phyloP scores from a whole-genome alignment of 805 yeast species.

The Hermanozyma aechmeae region DNA sequence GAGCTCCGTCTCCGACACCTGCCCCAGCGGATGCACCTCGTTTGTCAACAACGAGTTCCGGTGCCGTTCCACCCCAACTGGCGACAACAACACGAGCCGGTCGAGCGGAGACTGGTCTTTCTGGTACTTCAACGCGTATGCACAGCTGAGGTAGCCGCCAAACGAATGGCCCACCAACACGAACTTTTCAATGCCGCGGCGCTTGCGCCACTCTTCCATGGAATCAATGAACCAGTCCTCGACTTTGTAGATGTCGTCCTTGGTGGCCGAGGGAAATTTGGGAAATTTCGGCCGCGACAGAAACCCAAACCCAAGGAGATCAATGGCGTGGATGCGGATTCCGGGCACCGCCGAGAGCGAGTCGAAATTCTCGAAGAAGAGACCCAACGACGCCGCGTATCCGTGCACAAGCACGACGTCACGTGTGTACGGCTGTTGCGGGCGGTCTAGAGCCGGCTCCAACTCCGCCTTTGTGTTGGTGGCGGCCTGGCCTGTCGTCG shows the following conservation, averaged over 20 bases:
- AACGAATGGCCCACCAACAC: constrained; percentile 35
- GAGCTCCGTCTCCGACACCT: constrained; percentile 5
- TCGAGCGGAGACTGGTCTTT: constrained; percentile 16
- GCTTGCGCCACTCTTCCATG: constrained; percentile 32
- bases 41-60: constrained; percentile 18
- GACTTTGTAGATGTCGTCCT: constrained; percentile 23
- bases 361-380: constrained; percentile 64
- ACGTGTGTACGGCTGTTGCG: constrained; percentile 9
- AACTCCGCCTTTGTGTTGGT: too few species aligned
- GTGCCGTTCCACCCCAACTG: constrained; percentile 34
- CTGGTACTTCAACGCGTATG: constrained; percentile 34
- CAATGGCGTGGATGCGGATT: constrained; percentile 55
- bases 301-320: constrained; percentile 63
- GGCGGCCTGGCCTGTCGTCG: too few species aligned
- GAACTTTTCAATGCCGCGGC: constrained; percentile 24
- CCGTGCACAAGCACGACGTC: constrained; percentile 83
- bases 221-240: constrained; percentile 38
- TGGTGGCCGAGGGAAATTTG: constrained; percentile 16
- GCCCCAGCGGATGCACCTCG: constrained; percentile 4
- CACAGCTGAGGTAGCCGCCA: constrained; percentile 36
- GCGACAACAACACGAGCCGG: constrained; percentile 31
- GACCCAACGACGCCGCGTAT: constrained; percentile 85
- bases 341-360: constrained; percentile 40
- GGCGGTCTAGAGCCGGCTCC: too few species aligned
- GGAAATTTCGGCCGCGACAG: constrained; percentile 49